Evolutionary conservation across 306 rosid genomes (phyloP), one percentile per base, ranked within the genome.

Genomic region (Acacia crassicarpa): DNA sequence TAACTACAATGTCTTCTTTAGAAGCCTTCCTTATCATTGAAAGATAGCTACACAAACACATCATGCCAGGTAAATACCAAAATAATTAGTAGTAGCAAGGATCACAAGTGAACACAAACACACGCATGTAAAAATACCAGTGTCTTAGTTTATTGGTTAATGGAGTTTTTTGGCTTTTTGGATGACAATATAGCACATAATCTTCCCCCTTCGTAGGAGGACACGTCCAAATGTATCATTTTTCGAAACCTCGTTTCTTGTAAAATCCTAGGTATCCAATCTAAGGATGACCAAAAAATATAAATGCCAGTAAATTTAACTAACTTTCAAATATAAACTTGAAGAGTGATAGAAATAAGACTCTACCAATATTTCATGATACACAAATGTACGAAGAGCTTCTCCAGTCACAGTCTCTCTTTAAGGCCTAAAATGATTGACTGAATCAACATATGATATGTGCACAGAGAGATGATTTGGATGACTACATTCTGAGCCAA

Each of bases 181-280:
- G 94, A 83, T 90, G 93, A 74, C 93, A 91, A 81, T 89, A 84
- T 61, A 90, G 72, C 45, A 93, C 71, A 69, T 89, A 91, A 81
- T 91, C 93, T 46, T 91, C 89, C 11, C 92, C 94, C 51, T 85
- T 89, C 6, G 16, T 2, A 5, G 93, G 93, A 51, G 94, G 90
- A 82, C 94, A 91, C 4, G 94, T 86, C 94, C 94, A 91, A 78
- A 91, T 67, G 65, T 91, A 87, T 78, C 92, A 90, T 63, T 85
- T 88, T 32, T 38, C 48, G 45, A 93, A 93, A 59, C 97, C 97
- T n/a, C 87, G 68, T 70, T 74, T 86, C 89, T 93, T 93, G 77
- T 91, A 87, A 80, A 65, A 88, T 40, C 90, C 94, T 32, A 93
- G 94, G 80, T 91, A 93, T 67, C 94, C 93, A 68, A 91, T 85